Base-by-base conservation (phyloP, 805 yeast genomes). In the Hyphopichia homilentoma region DNA sequence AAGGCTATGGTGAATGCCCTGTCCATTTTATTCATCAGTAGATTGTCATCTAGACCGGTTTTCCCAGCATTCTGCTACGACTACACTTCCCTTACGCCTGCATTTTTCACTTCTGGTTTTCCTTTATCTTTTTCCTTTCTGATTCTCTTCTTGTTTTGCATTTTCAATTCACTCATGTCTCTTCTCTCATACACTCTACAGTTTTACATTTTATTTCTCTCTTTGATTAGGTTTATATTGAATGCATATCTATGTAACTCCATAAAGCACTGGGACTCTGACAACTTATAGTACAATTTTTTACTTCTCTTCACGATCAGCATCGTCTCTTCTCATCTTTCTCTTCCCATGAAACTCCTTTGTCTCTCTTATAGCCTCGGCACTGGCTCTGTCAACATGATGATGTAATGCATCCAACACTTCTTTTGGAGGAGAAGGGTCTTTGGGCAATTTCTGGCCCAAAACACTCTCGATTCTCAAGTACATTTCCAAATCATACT, bases 401-500 rank as follows among this genome's bases (percentile, higher is more conserved):
- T 83, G 83, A 50, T 86, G 84, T 36, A 93, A 63, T 4, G 87
- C 77, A 52, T 80, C 68, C 38, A 90, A 84, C 5, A 81, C 83
- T 43, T 79, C 84, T 48, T 76, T 83, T 32, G 87, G 81, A 2
- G 89, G 83, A 4, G 77, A 72, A 32, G 87, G 95, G 40, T 66
- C 73, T 57, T 85, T 89, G 4, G 89, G 89, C 35, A 93, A 66
- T 52, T 84, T 87, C 69, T 81, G 84, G 33, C 74, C 82, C 34
- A 93, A 73, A 7, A 84, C 97, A 33, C 80, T 81, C 58, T 93
- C 98, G 32, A 93, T 89, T 52, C 96, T 73, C 43, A 88, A 65
- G 50, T 86, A 84, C 48, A 88, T 65, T 57, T 89, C 97, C 39
- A 93, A 68, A 57, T 93, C 98, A 55, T 93, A 93, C 58, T 93